Evolutionary conservation across 805 yeast species (phyloP).

Genomic region (Wickerhamomyces queroliae): DNA sequence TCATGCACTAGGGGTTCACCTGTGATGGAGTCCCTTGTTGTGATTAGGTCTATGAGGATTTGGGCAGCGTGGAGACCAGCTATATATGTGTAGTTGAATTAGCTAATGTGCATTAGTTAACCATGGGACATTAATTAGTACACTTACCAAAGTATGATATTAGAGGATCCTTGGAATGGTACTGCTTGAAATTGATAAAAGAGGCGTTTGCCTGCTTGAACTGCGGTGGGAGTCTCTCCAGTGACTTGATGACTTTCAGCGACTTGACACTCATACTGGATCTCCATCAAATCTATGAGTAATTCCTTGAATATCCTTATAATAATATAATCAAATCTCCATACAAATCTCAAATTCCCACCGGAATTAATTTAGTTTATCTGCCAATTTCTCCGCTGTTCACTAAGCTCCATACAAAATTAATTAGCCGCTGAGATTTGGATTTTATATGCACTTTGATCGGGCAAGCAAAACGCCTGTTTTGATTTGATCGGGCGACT

Average conservation of each 20-base stretch:
- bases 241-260: neutral
- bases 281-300: neutral
- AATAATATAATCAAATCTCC: no score
- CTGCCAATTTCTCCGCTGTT: no score
- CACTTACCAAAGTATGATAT: constrained; percentile 4
- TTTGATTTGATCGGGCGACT: no score
- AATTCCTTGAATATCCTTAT: neutral
- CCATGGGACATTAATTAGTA: no score
- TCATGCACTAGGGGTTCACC: neutral
- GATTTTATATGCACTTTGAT: no score
- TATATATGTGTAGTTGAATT: neutral
- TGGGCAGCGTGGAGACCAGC: constrained; percentile 9
- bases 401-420: no score
- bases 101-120: no score
- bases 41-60: constrained; percentile 3
- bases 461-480: no score
- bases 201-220: constrained; percentile 2
- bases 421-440: no score
- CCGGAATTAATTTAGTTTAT: no score
- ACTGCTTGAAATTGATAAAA: constrained; percentile 3
- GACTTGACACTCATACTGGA: neutral
- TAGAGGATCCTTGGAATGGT: constrained; percentile 1
- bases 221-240: neutral
- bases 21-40: neutral
- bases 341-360: no score